Conservation (phyloP, 2,329 filamentous ascomycete species). For the Neonectria ditissima region DNA sequence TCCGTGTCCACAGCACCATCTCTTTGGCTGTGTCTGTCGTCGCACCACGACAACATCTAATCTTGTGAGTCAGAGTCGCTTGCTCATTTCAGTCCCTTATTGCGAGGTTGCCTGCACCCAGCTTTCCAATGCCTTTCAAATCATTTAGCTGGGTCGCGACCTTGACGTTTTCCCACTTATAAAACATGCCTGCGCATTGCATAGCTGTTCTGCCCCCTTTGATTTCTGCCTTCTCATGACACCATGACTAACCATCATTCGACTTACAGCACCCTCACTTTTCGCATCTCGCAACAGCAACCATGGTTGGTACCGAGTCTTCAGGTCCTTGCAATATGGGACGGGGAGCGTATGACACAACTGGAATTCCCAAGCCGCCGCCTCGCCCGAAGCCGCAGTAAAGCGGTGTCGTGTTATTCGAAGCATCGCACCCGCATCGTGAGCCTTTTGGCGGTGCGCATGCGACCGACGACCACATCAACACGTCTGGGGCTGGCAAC, state of each 20-base stretch:
- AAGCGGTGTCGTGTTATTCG: conserved; percentile 41
- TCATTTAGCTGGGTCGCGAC: conserved; percentile 21
- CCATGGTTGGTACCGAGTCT: conserved; percentile 52
- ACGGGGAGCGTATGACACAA: conserved; percentile 65
- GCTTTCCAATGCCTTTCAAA: conserved; percentile 13
- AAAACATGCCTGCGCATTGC: neutral
- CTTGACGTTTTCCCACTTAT: conserved; percentile 17
- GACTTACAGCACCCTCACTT: conserved; percentile 18
- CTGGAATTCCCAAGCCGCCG: conserved; percentile 61
- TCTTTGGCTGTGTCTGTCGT: conserved; percentile 38
- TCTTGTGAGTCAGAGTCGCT: conserved; percentile 52
- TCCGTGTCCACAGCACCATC: conserved; percentile 40
- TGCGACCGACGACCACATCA: conserved; percentile 36
- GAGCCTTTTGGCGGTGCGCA: conserved; percentile 26
- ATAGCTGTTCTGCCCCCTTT: neutral
- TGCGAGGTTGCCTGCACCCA: conserved; percentile 23
- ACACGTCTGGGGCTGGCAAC: conserved; percentile 35
- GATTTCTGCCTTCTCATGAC: conserved; percentile 5
- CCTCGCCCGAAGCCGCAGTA: conserved; percentile 56
- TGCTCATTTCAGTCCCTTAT: conserved; percentile 32
- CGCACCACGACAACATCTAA: conserved; percentile 45
- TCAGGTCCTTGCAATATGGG: conserved; percentile 59
- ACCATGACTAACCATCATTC: conserved; percentile 31
- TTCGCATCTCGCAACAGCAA: conserved; percentile 36
- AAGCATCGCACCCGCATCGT: conserved; percentile 37